These are phyloP conservation scores for Ceratonia siliqua DNA, from an alignment of 306 rosid genomes.

Conservation along the genomic window DNA sequence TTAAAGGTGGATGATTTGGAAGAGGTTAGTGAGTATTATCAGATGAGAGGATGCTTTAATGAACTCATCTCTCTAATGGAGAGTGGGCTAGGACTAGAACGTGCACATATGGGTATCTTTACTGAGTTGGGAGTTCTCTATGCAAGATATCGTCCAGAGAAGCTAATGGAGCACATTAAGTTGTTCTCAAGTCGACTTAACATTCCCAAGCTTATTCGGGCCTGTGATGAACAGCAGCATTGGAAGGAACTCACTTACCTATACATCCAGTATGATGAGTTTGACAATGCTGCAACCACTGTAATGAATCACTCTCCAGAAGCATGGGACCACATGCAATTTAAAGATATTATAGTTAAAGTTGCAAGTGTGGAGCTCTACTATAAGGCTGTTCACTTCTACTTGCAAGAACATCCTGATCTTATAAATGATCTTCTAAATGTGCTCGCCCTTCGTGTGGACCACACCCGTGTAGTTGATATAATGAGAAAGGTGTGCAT, in stretches of 20 bases:
- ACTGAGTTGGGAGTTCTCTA: constrained; percentile 90
- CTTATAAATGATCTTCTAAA: constrained; percentile 78
- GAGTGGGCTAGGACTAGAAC: constrained; percentile 82
- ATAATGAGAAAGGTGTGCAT: constrained; percentile 74
- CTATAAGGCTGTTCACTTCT: constrained; percentile 84
- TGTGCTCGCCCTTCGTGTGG: constrained; percentile 81
- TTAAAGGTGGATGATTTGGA: constrained; percentile 83
- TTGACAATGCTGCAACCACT: constrained; percentile 86
- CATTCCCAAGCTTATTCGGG: constrained; percentile 82
- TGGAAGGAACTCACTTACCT: constrained; percentile 82
- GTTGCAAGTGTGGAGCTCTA: constrained; percentile 83
- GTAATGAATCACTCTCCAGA: constrained; percentile 91
- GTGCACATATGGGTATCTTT: constrained; percentile 89
- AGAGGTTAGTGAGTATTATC: constrained; percentile 86
- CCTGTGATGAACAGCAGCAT: constrained; percentile 88
- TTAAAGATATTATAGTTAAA: constrained; percentile 72
- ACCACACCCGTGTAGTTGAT: constrained; percentile 84
- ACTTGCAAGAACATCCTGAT: constrained; percentile 90
- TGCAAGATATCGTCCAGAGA: constrained; percentile 80
- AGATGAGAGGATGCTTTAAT: constrained; percentile 81
- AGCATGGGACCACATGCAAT: constrained; percentile 96
- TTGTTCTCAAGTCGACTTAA: constrained; percentile 75
- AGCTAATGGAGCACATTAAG: constrained; percentile 82
- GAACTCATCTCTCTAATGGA: constrained; percentile 90
- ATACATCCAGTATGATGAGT: constrained; percentile 73